phyloP scores from a whole-genome alignment of 106 monocot genomes.

The Hemerocallis citrina region DNA sequence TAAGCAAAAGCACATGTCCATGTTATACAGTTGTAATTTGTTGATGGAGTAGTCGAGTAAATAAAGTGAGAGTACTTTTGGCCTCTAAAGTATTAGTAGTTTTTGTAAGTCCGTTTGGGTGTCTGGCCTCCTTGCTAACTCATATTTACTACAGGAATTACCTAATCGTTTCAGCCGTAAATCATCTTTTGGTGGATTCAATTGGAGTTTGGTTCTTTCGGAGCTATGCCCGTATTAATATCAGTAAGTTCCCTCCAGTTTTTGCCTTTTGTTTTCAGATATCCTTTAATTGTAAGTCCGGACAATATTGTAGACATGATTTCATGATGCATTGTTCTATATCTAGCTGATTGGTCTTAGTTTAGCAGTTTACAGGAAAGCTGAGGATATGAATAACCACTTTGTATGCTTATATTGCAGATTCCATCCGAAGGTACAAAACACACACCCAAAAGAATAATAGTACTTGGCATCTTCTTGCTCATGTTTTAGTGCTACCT shows the following conservation, averaged over 20 bases:
- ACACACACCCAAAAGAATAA: no score
- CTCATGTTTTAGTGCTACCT: no score
- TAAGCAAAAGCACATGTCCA: no score
- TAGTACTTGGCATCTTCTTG: no score
- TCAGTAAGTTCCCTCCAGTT: slow-evolving; percentile 27
- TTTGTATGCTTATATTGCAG: slow-evolving; percentile 84
- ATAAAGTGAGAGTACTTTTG: no score
- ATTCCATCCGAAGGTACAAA: slow-evolving; percentile 81
- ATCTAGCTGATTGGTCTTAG: not conserved
- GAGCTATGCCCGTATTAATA: slow-evolving; percentile 74
- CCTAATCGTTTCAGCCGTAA: slow-evolving; percentile 79
- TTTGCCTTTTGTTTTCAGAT: not conserved
- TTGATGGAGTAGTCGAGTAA: no score
- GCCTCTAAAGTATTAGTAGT: no score
- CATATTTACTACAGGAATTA: slow-evolving; percentile 51
- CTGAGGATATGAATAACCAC: slow-evolving; percentile 95
- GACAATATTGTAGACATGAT: no score
- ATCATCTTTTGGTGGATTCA: slow-evolving; percentile 86
- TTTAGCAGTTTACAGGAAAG: slow-evolving; percentile 69
- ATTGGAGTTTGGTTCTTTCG: slow-evolving; percentile 94
- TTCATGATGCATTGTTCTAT: not conserved
- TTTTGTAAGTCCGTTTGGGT: no score
- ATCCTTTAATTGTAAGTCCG: not conserved
- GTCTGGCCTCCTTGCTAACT: no score
- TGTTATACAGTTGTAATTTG: no score